Base-by-base conservation (phyloP, 768 basidiomycete species). In the Sporobolomyces pararoseus region DNA sequence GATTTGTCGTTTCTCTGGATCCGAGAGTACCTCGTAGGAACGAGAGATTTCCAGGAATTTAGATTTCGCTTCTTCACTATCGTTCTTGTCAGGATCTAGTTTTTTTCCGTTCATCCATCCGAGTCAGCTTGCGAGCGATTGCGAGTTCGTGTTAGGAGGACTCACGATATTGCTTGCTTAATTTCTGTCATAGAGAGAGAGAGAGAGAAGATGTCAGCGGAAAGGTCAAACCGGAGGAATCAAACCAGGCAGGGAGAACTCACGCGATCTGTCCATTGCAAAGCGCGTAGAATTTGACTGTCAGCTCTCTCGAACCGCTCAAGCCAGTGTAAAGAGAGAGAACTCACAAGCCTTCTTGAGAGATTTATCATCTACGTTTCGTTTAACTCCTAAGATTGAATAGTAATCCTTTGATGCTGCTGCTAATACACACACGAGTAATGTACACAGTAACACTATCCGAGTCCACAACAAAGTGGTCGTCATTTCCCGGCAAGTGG, bases 21-120 rank as follows among this genome's bases (percentile, higher is more conserved):
- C 92, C 10, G 92, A 93, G 34, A 99, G 83, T n/a, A 95, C 85
- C 80, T 98, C 94, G 75, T 97, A 99, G 12, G 95, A 96, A 81
- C 75, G 62, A 35, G 70, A 46, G 37, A 73, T 49, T 72, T 95
- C 88, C 27, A 96, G 90, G 78, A 98, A 98, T 78, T 84, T 88
- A 64, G 85, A 85, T 77, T 92, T 88, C 17, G 92, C 89, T 21
- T 70, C 77, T 3, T 82, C 87, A 63, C 87, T 84, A 21, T 89
- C 89, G 80, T 94, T 96, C 83, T 95, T 96, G 83, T 99, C 95
- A 0, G 95, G 95, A 77, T 98, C 72, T 73, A 57, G 10, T n/a
- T n/a, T n/a, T n/a, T n/a, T n/a, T 27, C 3, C 32, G 2, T 25
- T 21, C 1, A 6, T 2, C 2, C 17, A 23, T 42, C 39, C 39